Evolutionary conservation across 768 basidiomycete genomes (phyloP), one percentile per base, ranked within the genome.

Genomic region (Podaxis carcinomalis): DNA sequence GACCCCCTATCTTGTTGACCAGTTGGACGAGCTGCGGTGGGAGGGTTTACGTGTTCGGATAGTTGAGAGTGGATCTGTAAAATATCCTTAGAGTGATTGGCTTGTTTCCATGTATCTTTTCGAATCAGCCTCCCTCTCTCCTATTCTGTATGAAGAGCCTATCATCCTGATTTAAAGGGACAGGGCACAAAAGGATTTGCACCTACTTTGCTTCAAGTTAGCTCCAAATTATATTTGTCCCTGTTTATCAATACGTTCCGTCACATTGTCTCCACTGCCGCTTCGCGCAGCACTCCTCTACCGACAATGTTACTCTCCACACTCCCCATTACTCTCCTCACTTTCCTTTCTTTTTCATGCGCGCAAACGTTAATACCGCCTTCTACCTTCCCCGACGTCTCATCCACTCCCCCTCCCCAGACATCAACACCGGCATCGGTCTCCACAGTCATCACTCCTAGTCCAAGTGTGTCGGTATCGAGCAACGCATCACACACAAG

Each of bases 401-500:
- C 63, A 3, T 57, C 65, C 10, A 57, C 39, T 21, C 47, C 63
- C 9, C 58, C 57, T 13, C 37, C 59, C 11, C 44, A 62, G 19
- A 25, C 56, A 1, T 1, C 39, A 16, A 55, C 54, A 42, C 23
- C 40, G 16, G 36, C 62, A 7, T 23, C 65, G 44, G 3, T 23
- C 42, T 32, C 61, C 47, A 16, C 62, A 23, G 28, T 62, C 51
- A 1, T 35, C 5, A 60, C 37, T 49, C 46, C 59, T 23, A 21
- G 50, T 9, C 32, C 39, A 21, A 63, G 39, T 55, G 53, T 19
- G 52, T 62, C 52, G 65, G 63, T 40, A 40, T 57, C 47, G 32
- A 65, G 49, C 16, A 69, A 54, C 44, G 40, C 56, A 4, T 65
- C 66, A 5, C 54, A 67, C 35, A 74, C 77, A 2, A 74, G 67